Conservation (phyloP, 257 asterid species). For the Leonotis leonurus region DNA sequence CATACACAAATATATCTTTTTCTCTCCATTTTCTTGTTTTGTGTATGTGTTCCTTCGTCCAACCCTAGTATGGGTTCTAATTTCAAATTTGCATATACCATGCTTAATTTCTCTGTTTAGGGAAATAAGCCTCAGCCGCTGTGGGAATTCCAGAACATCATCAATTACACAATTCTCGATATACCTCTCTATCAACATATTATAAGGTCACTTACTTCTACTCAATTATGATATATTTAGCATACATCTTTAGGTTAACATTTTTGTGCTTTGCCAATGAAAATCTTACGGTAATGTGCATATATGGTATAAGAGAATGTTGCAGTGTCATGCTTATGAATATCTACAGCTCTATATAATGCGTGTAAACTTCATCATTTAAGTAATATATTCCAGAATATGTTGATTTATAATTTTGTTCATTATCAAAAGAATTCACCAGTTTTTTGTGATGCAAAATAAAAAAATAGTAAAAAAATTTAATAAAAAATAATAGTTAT, state of each 20-base stretch:
- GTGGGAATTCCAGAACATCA: slow-evolving; percentile 20
- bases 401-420: too few relatives aligned
- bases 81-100: slow-evolving; percentile 16
- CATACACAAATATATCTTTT: slow-evolving; percentile 12
- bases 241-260: background rate
- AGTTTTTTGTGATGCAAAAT: too few relatives aligned
- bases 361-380: too few relatives aligned
- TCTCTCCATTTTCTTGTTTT: slow-evolving; percentile 1
- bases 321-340: too few relatives aligned
- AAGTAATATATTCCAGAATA: too few relatives aligned
- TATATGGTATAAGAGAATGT: background rate
- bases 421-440: too few relatives aligned
- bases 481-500: too few relatives aligned
- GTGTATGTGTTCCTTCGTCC: slow-evolving; percentile 12
- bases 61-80: slow-evolving; percentile 24
- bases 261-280: background rate
- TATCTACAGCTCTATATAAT: too few relatives aligned
- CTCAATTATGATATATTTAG: background rate
- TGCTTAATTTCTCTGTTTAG: slow-evolving; percentile 15
- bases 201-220: slow-evolving; percentile 10
- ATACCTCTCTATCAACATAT: background rate
- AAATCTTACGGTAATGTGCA: background rate
- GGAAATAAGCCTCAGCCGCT: background rate
- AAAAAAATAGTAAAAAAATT: too few relatives aligned
- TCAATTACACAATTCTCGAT: background rate